Evolutionary conservation across 2,329 filamentous ascomycete genomes (phyloP), one percentile per base, ranked within the genome.

Genomic region (Ascochyta clinopodiicola): DNA sequence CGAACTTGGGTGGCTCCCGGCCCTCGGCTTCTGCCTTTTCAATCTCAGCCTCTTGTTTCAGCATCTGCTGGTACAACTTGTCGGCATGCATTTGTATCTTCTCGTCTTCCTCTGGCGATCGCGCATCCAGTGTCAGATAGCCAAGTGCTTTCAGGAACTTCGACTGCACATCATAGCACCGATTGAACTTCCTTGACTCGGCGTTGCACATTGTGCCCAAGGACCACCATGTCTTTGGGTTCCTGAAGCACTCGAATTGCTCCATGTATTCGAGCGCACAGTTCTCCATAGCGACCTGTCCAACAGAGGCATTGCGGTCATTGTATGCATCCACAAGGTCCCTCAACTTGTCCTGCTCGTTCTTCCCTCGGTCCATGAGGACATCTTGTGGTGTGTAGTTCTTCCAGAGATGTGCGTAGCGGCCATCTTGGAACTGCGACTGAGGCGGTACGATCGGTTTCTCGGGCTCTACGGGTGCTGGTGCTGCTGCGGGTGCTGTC

Each of bases 51-150:
- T 99, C 94, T 72, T 96, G 92, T 58, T 86, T 84, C 34, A 96
- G 77, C 88, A 98, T 92, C 65, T 89, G 86, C 69, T 94, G 90
- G 76, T 92, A 99, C 36, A 99, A 82, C 60, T 86, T 86, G 78
- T 99, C 95, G 56, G 94, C 94, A 75, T 97, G 93, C 88, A 98
- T 91, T 77, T 98, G 95, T 59, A 99, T 79, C 56, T 53, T 92
- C 64, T 89, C 86, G 74, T 97, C 93, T 67, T 96, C 90, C 46
- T 90, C 83, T 27, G 87, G 83, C 0, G 82, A 78, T 8, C 88
- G 80, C 21, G 87, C 84, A 39, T 89, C 84, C 59, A 85, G 80
- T 24, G 85, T 86, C 7, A 96, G 84, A 73, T 97, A 98, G 4
- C 95, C 95, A 17, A 99, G 79, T 1, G 93, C 92, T 76, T 94